Evolutionary conservation across 31 red algal species (phyloP), one percentile per base, ranked within the genome.

Genomic region (Odonthalia washingtoniensis): DNA sequence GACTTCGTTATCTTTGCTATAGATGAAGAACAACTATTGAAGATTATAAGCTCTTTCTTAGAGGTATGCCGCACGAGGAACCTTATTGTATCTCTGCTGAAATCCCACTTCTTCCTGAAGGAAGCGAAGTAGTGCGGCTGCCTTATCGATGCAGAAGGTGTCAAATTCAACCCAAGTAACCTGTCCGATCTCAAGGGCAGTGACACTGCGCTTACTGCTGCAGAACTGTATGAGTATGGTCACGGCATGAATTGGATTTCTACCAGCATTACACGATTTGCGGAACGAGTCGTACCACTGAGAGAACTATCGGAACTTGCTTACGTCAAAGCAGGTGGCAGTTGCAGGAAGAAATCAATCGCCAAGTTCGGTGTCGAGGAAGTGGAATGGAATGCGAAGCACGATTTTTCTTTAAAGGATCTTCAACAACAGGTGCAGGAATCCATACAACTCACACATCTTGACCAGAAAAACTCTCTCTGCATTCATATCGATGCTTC

Each of bases 181-280:
- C 28, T 28, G 9, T 12, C 9, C 31, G 66, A 27, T 34, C 78
- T 82, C 32, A 4, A 2, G 5, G 34, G 41, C 5, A 38, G 49
- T n/a, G 60, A 65, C 17, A 2, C 18, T 65, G 36, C 78, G 2
- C 49, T 2, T 3, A 82, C 32, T 2, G 78, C 57, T 3, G 49
- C 35, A 16, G 78, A 82, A 32, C 35, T 82, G 3, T 67, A 36
- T 4, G 4, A 82, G 36, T 82, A 67, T 37, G 40, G 64, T 14
- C 60, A 67, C 53, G 78, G 34, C 2, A 64, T 14, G 57, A 82
- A 66, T 60, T 82, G 78, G 60, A 40, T 82, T 4, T 43, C 49
- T 14, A 38, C 28, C 28, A 67, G 57, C 9, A 82, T 82, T 36
- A 3, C 52, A 2, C 14, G n/a, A 16, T 82, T 67, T 52, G 5